These are phyloP conservation scores for Globisporangium mamillatum DNA, from an alignment of 352 stramenopile species.

Conservation along the genomic window DNA sequence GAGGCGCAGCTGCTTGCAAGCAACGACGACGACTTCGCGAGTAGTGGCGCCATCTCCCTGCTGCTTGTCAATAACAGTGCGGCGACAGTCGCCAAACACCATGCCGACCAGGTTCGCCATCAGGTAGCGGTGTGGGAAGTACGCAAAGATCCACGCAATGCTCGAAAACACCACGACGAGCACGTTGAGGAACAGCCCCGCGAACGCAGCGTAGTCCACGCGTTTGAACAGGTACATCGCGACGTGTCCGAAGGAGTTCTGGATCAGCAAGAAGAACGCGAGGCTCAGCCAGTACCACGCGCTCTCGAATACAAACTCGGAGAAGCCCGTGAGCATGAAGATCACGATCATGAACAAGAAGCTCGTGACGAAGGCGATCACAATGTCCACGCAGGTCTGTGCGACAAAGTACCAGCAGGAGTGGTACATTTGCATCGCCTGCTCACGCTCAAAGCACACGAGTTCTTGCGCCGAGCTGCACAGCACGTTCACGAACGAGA, in stretches of 20 bases:
- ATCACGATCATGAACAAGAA: slow-evolving; percentile 26
- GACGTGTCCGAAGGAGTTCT: slow-evolving; percentile 11
- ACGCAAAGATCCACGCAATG: slow-evolving; percentile 7
- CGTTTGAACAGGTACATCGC: slow-evolving; percentile 12
- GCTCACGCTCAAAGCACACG: slow-evolving; percentile 80
- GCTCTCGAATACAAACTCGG: slow-evolving; percentile 1
- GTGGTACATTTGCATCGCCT: slow-evolving; percentile 67
- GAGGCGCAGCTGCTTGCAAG: slow-evolving; percentile 15
- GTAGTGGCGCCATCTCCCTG: not conserved
- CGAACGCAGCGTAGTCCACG: slow-evolving; percentile 13
- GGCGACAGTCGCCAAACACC: slow-evolving; percentile 17
- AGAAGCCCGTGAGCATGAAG: slow-evolving; percentile 25
- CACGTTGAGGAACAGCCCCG: slow-evolving; percentile 7
- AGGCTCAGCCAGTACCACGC: slow-evolving; percentile 20
- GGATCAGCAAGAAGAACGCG: slow-evolving; percentile 15
- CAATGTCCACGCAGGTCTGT: slow-evolving; percentile 55
- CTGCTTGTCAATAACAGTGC: not conserved
- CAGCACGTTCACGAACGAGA: slow-evolving; percentile 55
- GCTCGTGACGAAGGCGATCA: slow-evolving; percentile 17
- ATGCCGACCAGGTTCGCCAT: slow-evolving; percentile 18
- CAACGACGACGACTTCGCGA: not conserved
- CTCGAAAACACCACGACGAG: slow-evolving; percentile 18
- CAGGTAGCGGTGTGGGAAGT: slow-evolving; percentile 15
- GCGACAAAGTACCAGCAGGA: slow-evolving; percentile 46
- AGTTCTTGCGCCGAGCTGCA: slow-evolving; percentile 60